Percentiles rank a stretch among this genome's conserved stretches.
Conservation (phyloP, 345 rosid species). For the Ceriops decandra region DNA sequence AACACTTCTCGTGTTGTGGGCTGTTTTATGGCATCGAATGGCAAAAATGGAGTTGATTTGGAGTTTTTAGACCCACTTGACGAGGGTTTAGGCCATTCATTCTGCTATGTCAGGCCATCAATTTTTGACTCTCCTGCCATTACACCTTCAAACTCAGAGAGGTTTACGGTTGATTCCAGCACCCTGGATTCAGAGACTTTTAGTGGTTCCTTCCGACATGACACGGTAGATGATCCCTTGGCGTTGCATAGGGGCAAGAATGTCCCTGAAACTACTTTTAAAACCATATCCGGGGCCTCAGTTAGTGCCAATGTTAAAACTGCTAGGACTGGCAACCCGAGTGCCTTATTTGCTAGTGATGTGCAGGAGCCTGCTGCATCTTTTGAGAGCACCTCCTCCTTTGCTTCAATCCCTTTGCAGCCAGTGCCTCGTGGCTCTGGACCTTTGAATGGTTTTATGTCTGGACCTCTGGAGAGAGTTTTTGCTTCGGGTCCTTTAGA, state of each 20-base stretch:
- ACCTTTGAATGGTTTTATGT: constrained; percentile 81
- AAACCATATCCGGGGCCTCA: constrained; percentile 92
- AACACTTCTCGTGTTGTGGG: constrained; percentile 95
- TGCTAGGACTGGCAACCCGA: constrained; percentile 82
- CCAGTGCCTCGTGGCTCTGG: constrained; percentile 90
- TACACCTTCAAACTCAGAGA: constrained; percentile 88
- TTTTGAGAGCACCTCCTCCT: constrained; percentile 90
- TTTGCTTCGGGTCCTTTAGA: constrained; percentile 93
- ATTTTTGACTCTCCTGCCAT: constrained; percentile 85
- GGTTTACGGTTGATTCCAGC: constrained; percentile 93
- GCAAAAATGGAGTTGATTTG: constrained; percentile 72
- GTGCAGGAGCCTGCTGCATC: constrained; percentile 90
- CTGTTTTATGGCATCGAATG: constrained; percentile 78
- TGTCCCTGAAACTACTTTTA: constrained; percentile 84
- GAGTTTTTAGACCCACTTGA: constrained; percentile 81
- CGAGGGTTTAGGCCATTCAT: constrained; percentile 98
- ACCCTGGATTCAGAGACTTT: constrained; percentile 85
- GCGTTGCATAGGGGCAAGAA: constrained; percentile 50
- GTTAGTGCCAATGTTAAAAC: constrained; percentile 98
- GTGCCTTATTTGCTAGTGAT: constrained; percentile 62
- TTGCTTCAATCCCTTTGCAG: constrained; percentile 90
- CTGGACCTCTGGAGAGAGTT: constrained; percentile 92
- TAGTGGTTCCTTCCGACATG: constrained; percentile 82
- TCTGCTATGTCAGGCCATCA: constrained; percentile 84
- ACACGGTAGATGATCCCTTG: constrained; percentile 63